phyloP scores from a whole-genome alignment of 176 grass and related monocot species.

The Musa acuminata region DNA sequence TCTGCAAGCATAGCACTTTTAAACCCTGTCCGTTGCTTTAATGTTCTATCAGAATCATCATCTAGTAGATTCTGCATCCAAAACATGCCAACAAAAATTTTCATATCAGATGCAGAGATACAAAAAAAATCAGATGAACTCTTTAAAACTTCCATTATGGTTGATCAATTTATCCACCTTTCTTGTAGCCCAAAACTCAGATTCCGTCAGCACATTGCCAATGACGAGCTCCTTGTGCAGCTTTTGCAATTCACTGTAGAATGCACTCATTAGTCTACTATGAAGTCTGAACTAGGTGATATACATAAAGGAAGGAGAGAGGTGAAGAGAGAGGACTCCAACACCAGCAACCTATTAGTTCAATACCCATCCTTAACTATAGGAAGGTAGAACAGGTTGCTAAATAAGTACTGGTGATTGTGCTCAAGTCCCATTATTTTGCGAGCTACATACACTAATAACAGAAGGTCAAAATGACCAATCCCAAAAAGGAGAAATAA shows the following conservation, averaged over 20 bases:
- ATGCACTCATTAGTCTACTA: neutral
- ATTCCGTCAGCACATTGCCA: slow-evolving; percentile 65
- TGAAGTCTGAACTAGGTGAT: neutral
- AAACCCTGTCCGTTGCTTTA: slow-evolving; percentile 77
- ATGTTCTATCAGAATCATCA: slow-evolving; percentile 44
- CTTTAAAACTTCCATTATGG: neutral
- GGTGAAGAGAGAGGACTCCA: neutral
- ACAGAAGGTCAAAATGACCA: neutral
- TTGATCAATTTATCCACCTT: slow-evolving; percentile 41
- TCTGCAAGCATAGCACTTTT: slow-evolving; percentile 89
- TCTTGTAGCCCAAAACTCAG: slow-evolving; percentile 96
- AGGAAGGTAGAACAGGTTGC: no score
- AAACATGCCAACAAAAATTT: slow-evolving; percentile 5
- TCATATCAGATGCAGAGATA: neutral
- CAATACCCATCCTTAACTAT: no score
- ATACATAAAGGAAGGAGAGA: neutral
- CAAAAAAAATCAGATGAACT: neutral
- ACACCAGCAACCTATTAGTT: neutral
- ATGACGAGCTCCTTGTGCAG: slow-evolving; percentile 91
- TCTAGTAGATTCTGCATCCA: slow-evolving; percentile 77
- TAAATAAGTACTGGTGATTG: no score
- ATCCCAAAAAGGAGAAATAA: neutral
- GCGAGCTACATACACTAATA: no score
- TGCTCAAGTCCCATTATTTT: neutral
- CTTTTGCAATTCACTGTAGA: slow-evolving; percentile 75